Evolutionary conservation across 192 early-diverging fungal species (phyloP).

Genomic region (Dimargaris verticillata): DNA sequence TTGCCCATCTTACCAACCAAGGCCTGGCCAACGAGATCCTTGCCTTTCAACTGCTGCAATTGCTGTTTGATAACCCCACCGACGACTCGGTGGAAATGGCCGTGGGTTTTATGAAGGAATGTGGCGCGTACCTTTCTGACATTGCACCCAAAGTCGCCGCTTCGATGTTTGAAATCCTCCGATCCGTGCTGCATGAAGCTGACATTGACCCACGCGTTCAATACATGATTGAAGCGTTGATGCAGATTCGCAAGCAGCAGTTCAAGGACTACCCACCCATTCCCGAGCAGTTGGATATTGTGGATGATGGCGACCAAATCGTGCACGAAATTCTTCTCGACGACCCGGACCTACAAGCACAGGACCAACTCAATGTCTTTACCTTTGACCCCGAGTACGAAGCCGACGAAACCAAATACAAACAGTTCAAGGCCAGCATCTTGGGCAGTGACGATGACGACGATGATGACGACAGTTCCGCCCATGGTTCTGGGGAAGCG

Average conservation of each 20-base stretch:
- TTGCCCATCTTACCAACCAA: slow-evolving; percentile 89
- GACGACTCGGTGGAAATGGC: slow-evolving; percentile 94
- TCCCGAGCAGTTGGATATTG: slow-evolving; percentile 64
- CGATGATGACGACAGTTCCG: slow-evolving; percentile 27
- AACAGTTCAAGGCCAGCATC: slow-evolving; percentile 63
- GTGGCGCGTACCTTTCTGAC: slow-evolving; percentile 68
- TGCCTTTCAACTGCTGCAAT: slow-evolving; percentile 65
- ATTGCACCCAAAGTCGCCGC: slow-evolving; percentile 58
- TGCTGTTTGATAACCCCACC: slow-evolving; percentile 70
- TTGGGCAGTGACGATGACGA: slow-evolving; percentile 55
- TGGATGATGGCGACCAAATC: slow-evolving; percentile 91
- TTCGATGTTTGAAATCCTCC: slow-evolving; percentile 81
- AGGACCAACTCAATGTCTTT: slow-evolving; percentile 78
- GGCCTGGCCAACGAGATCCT: slow-evolving; percentile 74
- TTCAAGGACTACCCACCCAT: slow-evolving; percentile 79
- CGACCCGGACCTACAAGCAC: slow-evolving; percentile 63
- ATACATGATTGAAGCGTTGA: slow-evolving; percentile 93
- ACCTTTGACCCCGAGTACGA: slow-evolving; percentile 59
- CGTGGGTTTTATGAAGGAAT: slow-evolving; percentile 82
- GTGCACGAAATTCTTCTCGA: slow-evolving; percentile 70
- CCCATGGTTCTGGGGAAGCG: slow-evolving; percentile 17
- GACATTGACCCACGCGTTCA: slow-evolving; percentile 87
- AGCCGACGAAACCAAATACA: slow-evolving; percentile 73
- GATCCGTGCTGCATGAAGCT: slow-evolving; percentile 83
- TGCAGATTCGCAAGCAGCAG: slow-evolving; percentile 85